Evolutionary conservation across 2,329 filamentous ascomycete genomes (phyloP).

Genomic region (Setomelanomma holmii): DNA sequence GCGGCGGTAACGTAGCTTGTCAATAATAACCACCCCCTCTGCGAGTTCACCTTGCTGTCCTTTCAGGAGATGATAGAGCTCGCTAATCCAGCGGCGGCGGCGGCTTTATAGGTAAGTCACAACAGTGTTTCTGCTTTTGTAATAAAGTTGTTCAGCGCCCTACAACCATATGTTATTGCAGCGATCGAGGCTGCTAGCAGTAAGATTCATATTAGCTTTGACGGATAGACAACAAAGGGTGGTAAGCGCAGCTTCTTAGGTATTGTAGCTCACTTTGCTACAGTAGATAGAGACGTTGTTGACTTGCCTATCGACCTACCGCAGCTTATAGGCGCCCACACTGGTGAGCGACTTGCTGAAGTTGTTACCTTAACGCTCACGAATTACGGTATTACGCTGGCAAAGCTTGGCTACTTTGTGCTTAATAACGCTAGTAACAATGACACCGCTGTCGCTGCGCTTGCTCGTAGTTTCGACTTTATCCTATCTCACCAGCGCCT

Average conservation of each 20-base stretch:
- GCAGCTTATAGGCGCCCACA: neutral
- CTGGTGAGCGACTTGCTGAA: no score
- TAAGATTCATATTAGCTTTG: neutral
- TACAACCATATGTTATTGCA: neutral
- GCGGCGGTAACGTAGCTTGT: constrained; percentile 1
- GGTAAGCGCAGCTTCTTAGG: constrained; percentile 2
- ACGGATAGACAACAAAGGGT: neutral
- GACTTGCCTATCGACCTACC: no score
- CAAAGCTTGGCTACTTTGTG: no score
- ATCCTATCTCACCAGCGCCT: no score
- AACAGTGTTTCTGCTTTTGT: neutral
- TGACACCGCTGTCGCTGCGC: no score
- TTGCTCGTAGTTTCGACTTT: no score
- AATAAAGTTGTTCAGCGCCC: neutral
- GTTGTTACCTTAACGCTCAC: no score
- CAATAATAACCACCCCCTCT: neutral
- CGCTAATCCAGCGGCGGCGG: neutral
- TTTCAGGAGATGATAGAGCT: neutral
- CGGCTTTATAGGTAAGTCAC: neutral
- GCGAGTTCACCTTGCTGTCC: neutral
- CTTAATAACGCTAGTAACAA: no score
- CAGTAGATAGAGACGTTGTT: no score
- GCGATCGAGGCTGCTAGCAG: neutral
- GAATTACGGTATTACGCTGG: no score
- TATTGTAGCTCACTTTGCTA: no score